Evolutionary conservation across 306 rosid species (phyloP), one percentile per base, ranked within the genome.

Genomic region (Vachellia pachyceras): DNA sequence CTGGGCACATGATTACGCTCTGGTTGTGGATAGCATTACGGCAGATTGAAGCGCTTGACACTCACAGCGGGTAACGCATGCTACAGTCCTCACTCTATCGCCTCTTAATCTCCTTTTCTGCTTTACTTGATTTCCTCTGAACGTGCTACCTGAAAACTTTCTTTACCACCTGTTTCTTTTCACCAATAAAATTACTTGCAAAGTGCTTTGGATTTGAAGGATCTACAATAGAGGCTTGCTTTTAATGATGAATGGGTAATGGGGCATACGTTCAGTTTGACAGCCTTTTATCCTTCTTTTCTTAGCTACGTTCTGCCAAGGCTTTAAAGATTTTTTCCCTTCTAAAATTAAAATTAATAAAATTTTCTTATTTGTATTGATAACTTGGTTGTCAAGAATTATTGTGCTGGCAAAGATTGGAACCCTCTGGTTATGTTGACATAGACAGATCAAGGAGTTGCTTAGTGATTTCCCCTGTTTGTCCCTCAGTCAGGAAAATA

Each of bases 11-110:
- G 85, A 79, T 93, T 69, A 93, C 99, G 3, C 90, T 95, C 83
- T 95, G 99, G 99, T 50, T 89, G 54, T 95, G 99, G 99, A 90
- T 95, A 11, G 93, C 93, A 20, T 73, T 93, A 82, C 90, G 99
- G 77, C 98, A 95, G 86, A 70, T 93, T 72, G 99, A 95, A 82
- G 98, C 99, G 46, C 90, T 95, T 73, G 98, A 95, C 14, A 95
- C 98, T 0, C 99, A 95, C 85, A 88, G 92, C 84, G 98, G 99
- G 99, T 95, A 82, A 85, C 5, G 86, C 78, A 75, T 72, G 77
- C 80, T 77, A 12, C 3, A 14, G 46, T 64, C 40, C 40, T 29
- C n/a, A 29, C 68, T 13, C 68, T 13, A 9, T 58, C n/a, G n/a
- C n/a, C n/a, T 64, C 65, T 77, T 57, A 6, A 46, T n/a, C 64